Percentiles rank a stretch among this genome's conserved stretches.
These are phyloP conservation scores for Endocalyx cinctus DNA, from an alignment of 2,329 filamentous ascomycete genomes.

Conservation along the genomic window DNA sequence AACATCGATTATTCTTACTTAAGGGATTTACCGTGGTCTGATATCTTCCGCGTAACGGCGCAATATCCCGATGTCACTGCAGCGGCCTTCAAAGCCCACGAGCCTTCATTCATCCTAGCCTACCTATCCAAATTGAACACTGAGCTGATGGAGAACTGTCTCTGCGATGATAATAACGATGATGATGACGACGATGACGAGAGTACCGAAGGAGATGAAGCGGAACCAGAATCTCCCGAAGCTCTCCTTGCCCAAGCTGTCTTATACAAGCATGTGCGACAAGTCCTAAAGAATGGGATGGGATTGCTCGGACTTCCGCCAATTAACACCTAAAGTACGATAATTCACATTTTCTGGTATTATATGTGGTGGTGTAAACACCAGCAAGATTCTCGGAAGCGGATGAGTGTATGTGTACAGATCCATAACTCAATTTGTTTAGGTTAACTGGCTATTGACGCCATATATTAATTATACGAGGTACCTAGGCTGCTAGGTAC, in stretches of 20 bases:
- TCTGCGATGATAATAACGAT: constrained; percentile 11
- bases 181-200: too few relatives aligned
- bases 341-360: too few relatives aligned
- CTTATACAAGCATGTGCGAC: constrained; percentile 12
- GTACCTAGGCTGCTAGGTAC: too few relatives aligned
- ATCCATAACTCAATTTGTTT: too few relatives aligned
- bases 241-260: constrained; percentile 11
- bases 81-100: constrained; percentile 59
- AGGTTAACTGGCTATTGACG: too few relatives aligned
- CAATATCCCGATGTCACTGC: constrained; percentile 61
- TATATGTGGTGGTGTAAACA: too few relatives aligned
- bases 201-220: too few relatives aligned
- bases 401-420: too few relatives aligned
- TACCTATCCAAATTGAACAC: constrained; percentile 39
- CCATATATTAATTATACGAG: too few relatives aligned
- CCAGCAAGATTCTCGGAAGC: too few relatives aligned
- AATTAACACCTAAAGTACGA: too few relatives aligned
- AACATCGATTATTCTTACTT: constrained; percentile 39
- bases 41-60: constrained; percentile 54
- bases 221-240: constrained; percentile 7
- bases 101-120: constrained; percentile 59
- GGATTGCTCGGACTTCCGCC: constrained; percentile 8
- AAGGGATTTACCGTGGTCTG: constrained; percentile 27
- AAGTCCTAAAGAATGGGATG: constrained; percentile 16
- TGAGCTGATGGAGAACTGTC: constrained; percentile 9